These are phyloP conservation scores for Salvia miltiorrhiza DNA, from an alignment of 257 asterid species.

Conservation along the genomic window DNA sequence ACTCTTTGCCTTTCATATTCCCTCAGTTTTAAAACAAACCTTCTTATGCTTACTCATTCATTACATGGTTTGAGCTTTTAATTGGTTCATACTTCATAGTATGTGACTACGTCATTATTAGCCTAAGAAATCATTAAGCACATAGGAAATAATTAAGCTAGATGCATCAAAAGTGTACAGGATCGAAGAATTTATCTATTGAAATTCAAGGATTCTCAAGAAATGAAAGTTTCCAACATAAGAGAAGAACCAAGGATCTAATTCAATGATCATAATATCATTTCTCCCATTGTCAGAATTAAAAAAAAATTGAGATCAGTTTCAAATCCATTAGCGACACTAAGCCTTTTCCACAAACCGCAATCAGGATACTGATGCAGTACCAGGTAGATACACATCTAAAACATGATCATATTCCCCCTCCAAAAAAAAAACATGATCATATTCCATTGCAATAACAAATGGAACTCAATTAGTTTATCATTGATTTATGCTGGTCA, in stretches of 20 bases:
- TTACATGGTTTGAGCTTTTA: not conserved
- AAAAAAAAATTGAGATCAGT: not conserved
- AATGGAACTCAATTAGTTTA: not conserved
- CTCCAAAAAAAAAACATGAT: no score
- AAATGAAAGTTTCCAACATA: not conserved
- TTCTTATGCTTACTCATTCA: not conserved
- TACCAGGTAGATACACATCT: not conserved
- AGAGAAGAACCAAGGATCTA: not conserved
- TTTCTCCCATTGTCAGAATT: not conserved
- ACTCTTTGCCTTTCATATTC: not conserved
- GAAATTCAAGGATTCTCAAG: not conserved
- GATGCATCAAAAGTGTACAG: not conserved
- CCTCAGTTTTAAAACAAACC: not conserved
- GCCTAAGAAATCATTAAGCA: not conserved
- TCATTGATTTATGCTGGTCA: not conserved
- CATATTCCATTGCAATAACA: not conserved
- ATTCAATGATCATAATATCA: not conserved
- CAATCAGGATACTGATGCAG: not conserved
- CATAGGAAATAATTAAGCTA: not conserved
- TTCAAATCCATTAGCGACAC: not conserved
- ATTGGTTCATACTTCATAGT: not conserved
- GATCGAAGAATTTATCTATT: not conserved
- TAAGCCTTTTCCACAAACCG: not conserved
- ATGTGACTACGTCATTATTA: not conserved
- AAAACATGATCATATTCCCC: no score